Percentiles rank a stretch among this genome's conserved stretches.
Evolutionary conservation across 2,329 filamentous ascomycete species (phyloP).

Genomic region (Aspergillus unguis): DNA sequence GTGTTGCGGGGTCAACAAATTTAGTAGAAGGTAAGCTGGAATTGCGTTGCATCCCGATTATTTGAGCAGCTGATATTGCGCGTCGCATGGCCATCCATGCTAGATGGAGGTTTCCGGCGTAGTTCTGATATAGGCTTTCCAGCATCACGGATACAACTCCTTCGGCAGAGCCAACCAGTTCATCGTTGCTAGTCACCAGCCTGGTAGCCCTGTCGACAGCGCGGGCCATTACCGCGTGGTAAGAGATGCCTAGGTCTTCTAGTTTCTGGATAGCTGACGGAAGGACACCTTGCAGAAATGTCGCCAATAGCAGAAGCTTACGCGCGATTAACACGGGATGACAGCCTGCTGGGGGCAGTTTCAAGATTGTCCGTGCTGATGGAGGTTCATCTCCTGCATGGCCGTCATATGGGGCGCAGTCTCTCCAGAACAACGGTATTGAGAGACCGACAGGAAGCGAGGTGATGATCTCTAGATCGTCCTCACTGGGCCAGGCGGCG

Average conservation of each 20-base stretch:
- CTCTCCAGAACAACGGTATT: not conserved
- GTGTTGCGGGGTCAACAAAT: constrained; percentile 28
- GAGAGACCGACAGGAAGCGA: constrained; percentile 4
- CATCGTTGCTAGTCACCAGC: constrained; percentile 40
- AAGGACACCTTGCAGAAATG: constrained; percentile 48
- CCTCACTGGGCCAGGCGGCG: constrained; percentile 4
- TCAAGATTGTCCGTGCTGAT: constrained; percentile 26
- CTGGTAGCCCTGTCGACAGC: constrained; percentile 27
- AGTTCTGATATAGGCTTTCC: constrained; percentile 39
- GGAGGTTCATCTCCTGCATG: not conserved
- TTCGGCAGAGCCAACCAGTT: constrained; percentile 39
- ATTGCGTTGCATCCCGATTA: constrained; percentile 39
- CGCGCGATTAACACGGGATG: constrained; percentile 52
- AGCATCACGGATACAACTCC: constrained; percentile 45
- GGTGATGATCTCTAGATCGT: constrained; percentile 4
- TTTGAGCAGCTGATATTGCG: constrained; percentile 40
- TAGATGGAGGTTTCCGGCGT: constrained; percentile 42
- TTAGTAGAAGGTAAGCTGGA: constrained; percentile 8
- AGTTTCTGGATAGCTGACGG: not conserved
- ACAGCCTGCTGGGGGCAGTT: constrained; percentile 35
- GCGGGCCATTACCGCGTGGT: constrained; percentile 7
- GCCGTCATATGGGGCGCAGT: not conserved
- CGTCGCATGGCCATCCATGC: constrained; percentile 41
- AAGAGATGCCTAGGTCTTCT: not conserved
- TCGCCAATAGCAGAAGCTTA: constrained; percentile 47